Conservation (phyloP, 805 yeast species). For the Candida qinlingensis region DNA sequence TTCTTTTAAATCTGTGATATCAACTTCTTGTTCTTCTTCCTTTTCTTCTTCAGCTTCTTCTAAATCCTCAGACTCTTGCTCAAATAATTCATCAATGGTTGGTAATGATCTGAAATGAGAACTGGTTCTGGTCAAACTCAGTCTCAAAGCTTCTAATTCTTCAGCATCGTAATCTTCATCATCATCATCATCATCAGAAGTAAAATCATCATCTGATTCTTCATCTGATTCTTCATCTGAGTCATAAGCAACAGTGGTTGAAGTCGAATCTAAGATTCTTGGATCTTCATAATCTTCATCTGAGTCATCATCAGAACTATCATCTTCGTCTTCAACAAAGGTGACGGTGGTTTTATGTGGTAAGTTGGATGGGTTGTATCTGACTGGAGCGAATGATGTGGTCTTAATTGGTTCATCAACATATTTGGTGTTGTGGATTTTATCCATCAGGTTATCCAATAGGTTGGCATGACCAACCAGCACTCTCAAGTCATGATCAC, state of each 20-base stretch:
- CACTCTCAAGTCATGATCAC: constrained; percentile 21
- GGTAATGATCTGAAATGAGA: constrained; percentile 20
- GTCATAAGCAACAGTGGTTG: constrained; percentile 5
- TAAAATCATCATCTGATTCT: constrained; percentile 7
- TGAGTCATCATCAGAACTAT: constrained; percentile 13
- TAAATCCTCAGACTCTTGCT: constrained; percentile 16
- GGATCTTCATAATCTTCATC: constrained; percentile 17
- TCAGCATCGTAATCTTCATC: constrained; percentile 7
- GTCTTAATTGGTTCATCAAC: constrained; percentile 4
- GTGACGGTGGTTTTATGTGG: constrained; percentile 7
- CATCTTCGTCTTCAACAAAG: constrained; percentile 9
- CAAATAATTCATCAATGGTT: constrained; percentile 20
- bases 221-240: constrained; percentile 10
- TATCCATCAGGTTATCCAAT: constrained; percentile 22
- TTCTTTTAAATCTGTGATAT: constrained; percentile 16
- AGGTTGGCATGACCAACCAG: constrained; percentile 25
- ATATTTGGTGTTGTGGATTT: constrained; percentile 15
- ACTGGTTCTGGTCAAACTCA: neutral
- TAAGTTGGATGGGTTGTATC: constrained; percentile 6
- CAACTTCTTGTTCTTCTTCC: constrained; percentile 17
- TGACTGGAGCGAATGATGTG: constrained; percentile 9
- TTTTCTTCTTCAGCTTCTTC: constrained; percentile 10
- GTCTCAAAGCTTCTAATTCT: constrained; percentile 7
- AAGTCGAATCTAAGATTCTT: neutral
- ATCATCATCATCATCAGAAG: constrained; percentile 12